Evolutionary conservation across 495 filamentous ascomycete species (phyloP).

Genomic region (Neurospora sp.): DNA sequence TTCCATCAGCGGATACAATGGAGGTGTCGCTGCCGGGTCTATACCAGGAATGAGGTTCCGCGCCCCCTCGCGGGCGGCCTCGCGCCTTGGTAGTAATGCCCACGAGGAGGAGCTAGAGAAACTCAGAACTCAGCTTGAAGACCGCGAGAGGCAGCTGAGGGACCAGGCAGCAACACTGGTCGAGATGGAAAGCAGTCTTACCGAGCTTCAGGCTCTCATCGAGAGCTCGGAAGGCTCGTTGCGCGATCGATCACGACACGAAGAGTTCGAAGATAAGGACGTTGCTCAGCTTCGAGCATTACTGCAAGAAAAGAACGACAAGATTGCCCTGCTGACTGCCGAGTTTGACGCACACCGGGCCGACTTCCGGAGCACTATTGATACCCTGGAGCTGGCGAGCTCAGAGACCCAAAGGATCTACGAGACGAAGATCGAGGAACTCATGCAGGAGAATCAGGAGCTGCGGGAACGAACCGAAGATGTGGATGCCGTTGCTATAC

Average conservation of each 20-base stretch:
- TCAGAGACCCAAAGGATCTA: constrained; percentile 98
- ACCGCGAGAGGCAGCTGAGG: constrained; percentile 75
- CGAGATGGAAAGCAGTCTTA: constrained; percentile 75
- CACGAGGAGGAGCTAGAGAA: constrained; percentile 58
- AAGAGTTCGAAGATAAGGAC: constrained; percentile 70
- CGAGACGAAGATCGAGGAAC: constrained; percentile 79
- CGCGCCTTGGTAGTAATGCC: constrained; percentile 7
- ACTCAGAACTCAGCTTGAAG: constrained; percentile 60
- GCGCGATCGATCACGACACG: constrained; percentile 23
- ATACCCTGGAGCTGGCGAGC: constrained; percentile 91
- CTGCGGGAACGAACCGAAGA: constrained; percentile 74
- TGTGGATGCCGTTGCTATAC: constrained; percentile 78
- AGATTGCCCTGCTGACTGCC: constrained; percentile 79
- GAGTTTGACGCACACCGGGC: constrained; percentile 95
- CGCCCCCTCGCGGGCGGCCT: constrained; percentile 19
- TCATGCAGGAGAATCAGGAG: constrained; percentile 77
- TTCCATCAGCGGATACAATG: constrained; percentile 8
- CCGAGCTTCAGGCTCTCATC: constrained; percentile 64
- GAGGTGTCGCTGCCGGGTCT: not conserved
- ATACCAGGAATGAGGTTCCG: constrained; percentile 6
- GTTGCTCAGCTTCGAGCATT: constrained; percentile 65
- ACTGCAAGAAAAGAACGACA: constrained; percentile 92
- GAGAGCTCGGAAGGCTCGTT: constrained; percentile 36
- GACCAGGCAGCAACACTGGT: constrained; percentile 72
- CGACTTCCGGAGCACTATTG: constrained; percentile 93